These are phyloP conservation scores for Saturnispora sekii DNA, from an alignment of 805 yeast species.

Conservation along the genomic window DNA sequence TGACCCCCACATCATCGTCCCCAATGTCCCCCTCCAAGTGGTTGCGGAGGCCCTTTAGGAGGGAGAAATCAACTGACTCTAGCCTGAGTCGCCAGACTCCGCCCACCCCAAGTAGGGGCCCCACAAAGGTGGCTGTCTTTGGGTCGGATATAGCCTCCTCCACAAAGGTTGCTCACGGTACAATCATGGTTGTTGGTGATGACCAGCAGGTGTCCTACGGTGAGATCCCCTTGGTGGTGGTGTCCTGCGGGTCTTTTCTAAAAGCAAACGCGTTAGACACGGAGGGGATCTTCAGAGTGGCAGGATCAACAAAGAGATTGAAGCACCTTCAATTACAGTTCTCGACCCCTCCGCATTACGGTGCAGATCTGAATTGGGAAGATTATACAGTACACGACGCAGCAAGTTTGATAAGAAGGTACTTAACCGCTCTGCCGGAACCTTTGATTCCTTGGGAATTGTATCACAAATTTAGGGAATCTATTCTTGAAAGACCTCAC, in stretches of 20 bases:
- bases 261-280: conserved; percentile 69
- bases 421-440: conserved; percentile 79
- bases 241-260: conserved; percentile 82
- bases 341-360: conserved; percentile 83
- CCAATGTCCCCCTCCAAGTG: conserved; percentile 7
- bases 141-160: conserved; percentile 73
- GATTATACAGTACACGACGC: conserved; percentile 96
- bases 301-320: conserved; percentile 83
- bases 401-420: conserved; percentile 80
- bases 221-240: conserved; percentile 85
- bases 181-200: conserved; percentile 45
- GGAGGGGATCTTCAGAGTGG: conserved; percentile 89
- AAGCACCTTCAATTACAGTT: conserved; percentile 77
- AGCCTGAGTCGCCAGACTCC: conserved; percentile 22
- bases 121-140: conserved; percentile 40
- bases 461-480: conserved; percentile 73
- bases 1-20: not conserved
- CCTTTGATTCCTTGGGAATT: conserved; percentile 75
- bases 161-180: conserved; percentile 65
- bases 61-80: not conserved
- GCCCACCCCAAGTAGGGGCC: conserved; percentile 8
- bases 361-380: conserved; percentile 82
- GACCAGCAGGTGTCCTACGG: conserved; percentile 54
- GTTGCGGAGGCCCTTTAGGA: conserved; percentile 1
- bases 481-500: conserved; percentile 55